Evolutionary conservation across 176 grass and related monocot species (phyloP).

Genomic region (Ensete ventricosum): DNA sequence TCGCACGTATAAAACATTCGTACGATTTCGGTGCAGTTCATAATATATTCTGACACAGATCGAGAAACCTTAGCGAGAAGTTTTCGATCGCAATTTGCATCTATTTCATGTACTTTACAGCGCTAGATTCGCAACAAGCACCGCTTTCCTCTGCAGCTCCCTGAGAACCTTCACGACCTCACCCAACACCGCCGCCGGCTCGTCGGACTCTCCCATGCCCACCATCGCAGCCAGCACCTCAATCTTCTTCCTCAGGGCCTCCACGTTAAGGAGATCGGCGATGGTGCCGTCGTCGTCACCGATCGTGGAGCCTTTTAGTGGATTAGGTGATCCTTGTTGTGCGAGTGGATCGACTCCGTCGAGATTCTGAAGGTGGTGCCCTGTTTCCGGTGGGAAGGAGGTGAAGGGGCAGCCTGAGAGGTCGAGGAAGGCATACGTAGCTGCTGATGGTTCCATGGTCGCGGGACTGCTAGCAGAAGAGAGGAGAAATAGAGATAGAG

Average conservation of each 20-base stretch:
- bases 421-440: slow-evolving; percentile 20
- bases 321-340: neutral
- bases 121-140: neutral
- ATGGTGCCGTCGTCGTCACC: neutral
- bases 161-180: slow-evolving; percentile 32
- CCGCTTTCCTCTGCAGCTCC: slow-evolving; percentile 1
- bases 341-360: neutral
- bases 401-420: slow-evolving; percentile 15
- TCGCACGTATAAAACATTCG: no score
- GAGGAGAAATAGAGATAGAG: slow-evolving; percentile 10
- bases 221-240: slow-evolving; percentile 27
- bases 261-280: neutral
- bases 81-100: no score
- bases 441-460: neutral
- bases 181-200: slow-evolving; percentile 6
- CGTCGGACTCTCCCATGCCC: slow-evolving; percentile 1
- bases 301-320: slow-evolving; percentile 14
- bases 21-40: no score
- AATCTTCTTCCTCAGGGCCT: slow-evolving; percentile 14
- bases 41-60: no score
- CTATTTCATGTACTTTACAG: no score
- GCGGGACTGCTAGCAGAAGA: neutral
- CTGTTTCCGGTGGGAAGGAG: slow-evolving; percentile 10
- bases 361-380: neutral
- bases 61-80: no score